Evolutionary conservation across 2,329 filamentous ascomycete genomes (phyloP).

Genomic region (Emericellopsis cladophorae): DNA sequence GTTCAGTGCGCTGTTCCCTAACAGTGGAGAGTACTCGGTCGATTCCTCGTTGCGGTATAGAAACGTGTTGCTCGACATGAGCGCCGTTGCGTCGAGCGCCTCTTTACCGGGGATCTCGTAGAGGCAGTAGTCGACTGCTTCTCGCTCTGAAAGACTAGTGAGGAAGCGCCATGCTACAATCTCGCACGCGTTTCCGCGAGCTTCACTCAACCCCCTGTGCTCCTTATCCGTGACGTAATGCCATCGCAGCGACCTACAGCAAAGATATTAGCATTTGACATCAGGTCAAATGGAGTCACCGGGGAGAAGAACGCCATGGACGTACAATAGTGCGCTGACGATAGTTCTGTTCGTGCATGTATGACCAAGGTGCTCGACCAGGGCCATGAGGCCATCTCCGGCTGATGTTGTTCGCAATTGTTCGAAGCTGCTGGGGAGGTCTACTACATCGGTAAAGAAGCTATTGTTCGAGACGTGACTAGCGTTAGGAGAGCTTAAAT

Average conservation of each 20-base stretch:
- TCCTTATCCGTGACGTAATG: constrained; percentile 55
- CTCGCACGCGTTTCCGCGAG: constrained; percentile 63
- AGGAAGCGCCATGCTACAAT: constrained; percentile 72
- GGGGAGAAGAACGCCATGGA: constrained; percentile 7
- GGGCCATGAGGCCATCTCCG: constrained; percentile 39
- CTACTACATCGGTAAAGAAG: constrained; percentile 49
- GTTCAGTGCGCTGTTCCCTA: constrained; percentile 15
- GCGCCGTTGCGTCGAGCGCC: constrained; percentile 5
- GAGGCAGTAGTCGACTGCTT: constrained; percentile 62
- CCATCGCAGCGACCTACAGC: constrained; percentile 56
- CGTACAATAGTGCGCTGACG: constrained; percentile 61
- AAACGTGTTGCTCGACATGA: constrained; percentile 2
- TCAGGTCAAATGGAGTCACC: not conserved
- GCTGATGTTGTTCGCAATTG: constrained; percentile 56
- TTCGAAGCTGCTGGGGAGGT: constrained; percentile 59
- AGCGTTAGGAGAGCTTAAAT: not conserved
- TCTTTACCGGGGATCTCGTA: constrained; percentile 49
- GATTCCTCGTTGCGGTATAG: constrained; percentile 22
- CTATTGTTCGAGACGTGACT: constrained; percentile 18
- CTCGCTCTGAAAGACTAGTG: constrained; percentile 55
- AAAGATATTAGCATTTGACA: not conserved
- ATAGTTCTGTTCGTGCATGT: constrained; percentile 56
- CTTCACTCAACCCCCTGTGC: constrained; percentile 52
- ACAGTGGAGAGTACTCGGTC: constrained; percentile 34
- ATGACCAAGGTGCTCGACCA: constrained; percentile 51